Conservation (phyloP, 495 filamentous ascomycete species). For the Hypoxylon trugodes region DNA sequence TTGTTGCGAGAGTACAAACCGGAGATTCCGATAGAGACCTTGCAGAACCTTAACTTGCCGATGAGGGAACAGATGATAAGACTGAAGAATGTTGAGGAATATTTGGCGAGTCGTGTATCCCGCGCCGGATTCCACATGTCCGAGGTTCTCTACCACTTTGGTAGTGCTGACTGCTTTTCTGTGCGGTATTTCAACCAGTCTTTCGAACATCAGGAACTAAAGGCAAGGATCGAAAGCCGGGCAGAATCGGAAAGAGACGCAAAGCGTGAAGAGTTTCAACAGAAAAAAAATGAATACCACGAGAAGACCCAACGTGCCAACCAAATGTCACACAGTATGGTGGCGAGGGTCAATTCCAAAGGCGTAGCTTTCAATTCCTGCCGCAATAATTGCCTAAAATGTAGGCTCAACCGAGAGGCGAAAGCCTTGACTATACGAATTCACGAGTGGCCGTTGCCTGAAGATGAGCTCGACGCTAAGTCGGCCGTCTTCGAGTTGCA, state of each 20-base stretch:
- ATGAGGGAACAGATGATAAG: conserved; percentile 59
- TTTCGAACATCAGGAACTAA: conserved; percentile 49
- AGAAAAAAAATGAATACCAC: conserved; percentile 45
- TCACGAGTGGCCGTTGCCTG: conserved; percentile 71
- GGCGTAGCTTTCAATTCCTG: not conserved
- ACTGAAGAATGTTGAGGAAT: conserved; percentile 57
- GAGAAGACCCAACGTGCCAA: conserved; percentile 41
- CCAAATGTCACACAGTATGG: conserved; percentile 44
- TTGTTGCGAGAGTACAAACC: conserved; percentile 63
- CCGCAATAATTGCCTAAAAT: conserved; percentile 43
- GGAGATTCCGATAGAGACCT: conserved; percentile 51
- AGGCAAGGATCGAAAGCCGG: conserved; percentile 47
- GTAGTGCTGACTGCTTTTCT: conserved; percentile 53
- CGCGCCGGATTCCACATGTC: conserved; percentile 22
- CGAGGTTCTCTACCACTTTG: conserved; percentile 49
- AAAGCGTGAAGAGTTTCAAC: conserved; percentile 57
- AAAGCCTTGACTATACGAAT: conserved; percentile 55
- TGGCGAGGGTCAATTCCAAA: conserved; percentile 13
- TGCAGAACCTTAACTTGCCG: conserved; percentile 61
- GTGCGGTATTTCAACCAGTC: conserved; percentile 63
- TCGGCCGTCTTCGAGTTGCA: conserved; percentile 66
- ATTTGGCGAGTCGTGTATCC: conserved; percentile 50
- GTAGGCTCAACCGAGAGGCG: conserved; percentile 36
- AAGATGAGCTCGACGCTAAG: conserved; percentile 44
- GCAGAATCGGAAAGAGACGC: conserved; percentile 42